phyloP scores from a whole-genome alignment of 805 yeast species.

The Zygoascus flipseniorum region DNA sequence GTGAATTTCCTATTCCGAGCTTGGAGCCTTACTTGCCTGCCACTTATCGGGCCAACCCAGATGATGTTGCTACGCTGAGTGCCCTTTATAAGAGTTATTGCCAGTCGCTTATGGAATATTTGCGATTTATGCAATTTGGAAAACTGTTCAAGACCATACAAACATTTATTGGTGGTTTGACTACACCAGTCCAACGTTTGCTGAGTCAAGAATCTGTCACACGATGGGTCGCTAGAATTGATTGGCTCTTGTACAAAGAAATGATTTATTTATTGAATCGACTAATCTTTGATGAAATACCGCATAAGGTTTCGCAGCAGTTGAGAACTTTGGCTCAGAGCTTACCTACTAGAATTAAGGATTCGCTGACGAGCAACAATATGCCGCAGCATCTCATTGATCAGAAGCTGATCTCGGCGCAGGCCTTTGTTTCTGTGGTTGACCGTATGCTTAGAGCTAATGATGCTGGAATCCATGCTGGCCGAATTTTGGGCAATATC shows the following conservation, averaged over 20 bases:
- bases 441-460: conserved; percentile 47
- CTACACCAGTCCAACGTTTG: conserved; percentile 54
- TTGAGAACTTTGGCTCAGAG: conserved; percentile 45
- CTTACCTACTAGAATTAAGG: conserved; percentile 34
- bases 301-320: conserved; percentile 44
- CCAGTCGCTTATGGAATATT: conserved; percentile 51
- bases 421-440: conserved; percentile 43
- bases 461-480: conserved; percentile 45
- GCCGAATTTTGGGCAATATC: conserved; percentile 36
- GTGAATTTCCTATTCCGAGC: conserved; percentile 18
- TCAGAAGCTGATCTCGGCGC: conserved; percentile 48
- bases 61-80: conserved; percentile 52
- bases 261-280: conserved; percentile 54
- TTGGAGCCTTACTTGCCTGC: conserved; percentile 37
- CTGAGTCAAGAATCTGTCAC: conserved; percentile 40
- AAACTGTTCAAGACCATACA: conserved; percentile 46
- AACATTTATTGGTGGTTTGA: conserved; percentile 47
- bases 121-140: conserved; percentile 59
- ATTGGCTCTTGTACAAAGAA: conserved; percentile 49
- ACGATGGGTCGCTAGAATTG: conserved; percentile 65
- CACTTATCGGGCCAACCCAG: conserved; percentile 34
- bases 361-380: conserved; percentile 12
- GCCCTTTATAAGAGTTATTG: conserved; percentile 60
- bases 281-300: conserved; percentile 49
- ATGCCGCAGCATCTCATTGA: conserved; percentile 43